Evolutionary conservation across 116 monocot genomes (phyloP).

Genomic region (Phalaenopsis hybrid): DNA sequence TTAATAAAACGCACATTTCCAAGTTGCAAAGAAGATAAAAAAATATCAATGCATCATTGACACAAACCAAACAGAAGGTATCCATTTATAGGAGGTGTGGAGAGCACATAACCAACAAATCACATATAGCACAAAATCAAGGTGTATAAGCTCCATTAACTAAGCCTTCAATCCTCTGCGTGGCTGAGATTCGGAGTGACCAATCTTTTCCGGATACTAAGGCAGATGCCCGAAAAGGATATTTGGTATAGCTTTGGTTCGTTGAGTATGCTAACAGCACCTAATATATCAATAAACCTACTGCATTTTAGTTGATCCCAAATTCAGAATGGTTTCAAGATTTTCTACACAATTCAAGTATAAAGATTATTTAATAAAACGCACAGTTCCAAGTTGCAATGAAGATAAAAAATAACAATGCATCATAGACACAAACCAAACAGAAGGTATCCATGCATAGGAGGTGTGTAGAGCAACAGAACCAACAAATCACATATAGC

Average conservation of each 20-base stretch:
- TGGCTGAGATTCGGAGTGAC: slow-evolving; percentile 82
- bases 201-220: slow-evolving; percentile 90
- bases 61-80: too few species aligned
- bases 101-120: background rate
- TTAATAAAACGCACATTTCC: too few species aligned
- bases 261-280: too few species aligned
- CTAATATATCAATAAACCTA: background rate
- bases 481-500: background rate
- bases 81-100: too few species aligned
- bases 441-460: background rate
- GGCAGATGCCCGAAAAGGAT: background rate
- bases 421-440: background rate
- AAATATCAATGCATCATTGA: too few species aligned
- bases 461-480: background rate
- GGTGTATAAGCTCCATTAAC: slow-evolving; percentile 65
- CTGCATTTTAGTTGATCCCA: background rate
- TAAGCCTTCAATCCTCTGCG: slow-evolving; percentile 96
- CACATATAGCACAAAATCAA: background rate
- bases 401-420: background rate
- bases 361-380: background rate
- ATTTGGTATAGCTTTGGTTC: too few species aligned
- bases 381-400: background rate
- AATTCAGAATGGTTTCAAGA: too few species aligned
- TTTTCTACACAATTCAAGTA: too few species aligned
- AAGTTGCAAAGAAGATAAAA: too few species aligned